Evolutionary conservation across 225 moss, liverwort and hornwort genomes (phyloP).

Genomic region (Thuidium tamariscinum): DNA sequence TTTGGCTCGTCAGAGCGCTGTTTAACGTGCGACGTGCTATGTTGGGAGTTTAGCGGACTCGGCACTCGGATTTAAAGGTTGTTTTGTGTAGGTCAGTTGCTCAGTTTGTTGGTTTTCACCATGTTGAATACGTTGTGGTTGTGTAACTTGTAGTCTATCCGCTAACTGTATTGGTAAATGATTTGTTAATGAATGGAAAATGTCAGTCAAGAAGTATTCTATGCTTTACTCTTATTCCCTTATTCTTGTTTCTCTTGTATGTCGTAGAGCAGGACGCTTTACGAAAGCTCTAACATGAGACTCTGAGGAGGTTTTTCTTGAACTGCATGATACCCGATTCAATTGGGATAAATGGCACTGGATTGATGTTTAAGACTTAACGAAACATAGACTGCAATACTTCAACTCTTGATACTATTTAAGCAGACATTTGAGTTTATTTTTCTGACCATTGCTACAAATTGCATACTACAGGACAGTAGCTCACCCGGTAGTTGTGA

Average conservation of each 20-base stretch:
- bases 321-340: no score
- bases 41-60: neutral
- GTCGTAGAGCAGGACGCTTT: neutral
- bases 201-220: neutral
- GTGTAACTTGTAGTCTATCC: neutral
- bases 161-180: neutral
- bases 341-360: neutral
- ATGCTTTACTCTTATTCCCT: neutral
- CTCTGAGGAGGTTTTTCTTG: neutral
- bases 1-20: neutral
- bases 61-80: neutral
- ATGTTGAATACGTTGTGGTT: neutral
- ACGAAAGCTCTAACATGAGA: neutral
- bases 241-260: neutral
- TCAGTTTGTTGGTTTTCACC: neutral
- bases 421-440: neutral
- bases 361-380: neutral
- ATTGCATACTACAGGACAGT: neutral
- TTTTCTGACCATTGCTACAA: neutral
- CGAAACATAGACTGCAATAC: neutral
- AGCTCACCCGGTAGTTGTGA: neutral
- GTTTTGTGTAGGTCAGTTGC: neutral
- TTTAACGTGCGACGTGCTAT: neutral
- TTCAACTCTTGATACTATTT: neutral
- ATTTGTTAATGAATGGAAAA: neutral